Base-by-base conservation (phyloP, 2,329 filamentous ascomycete species). In the Claviceps sp. region DNA sequence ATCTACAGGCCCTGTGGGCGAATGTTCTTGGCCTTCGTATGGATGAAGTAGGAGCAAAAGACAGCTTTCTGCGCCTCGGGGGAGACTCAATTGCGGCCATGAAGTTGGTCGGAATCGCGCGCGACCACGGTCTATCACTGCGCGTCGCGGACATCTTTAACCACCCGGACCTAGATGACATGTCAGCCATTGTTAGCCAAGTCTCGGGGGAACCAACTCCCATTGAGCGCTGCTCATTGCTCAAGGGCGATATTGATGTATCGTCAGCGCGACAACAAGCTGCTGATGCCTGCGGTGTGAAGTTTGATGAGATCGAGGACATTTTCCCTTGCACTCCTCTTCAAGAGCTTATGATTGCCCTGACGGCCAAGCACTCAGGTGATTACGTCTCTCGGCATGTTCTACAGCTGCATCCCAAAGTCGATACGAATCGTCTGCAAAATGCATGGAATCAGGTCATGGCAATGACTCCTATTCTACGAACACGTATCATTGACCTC, bases 81-180 rank as follows among this genome's bases (percentile, higher is more conserved):
- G 73, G 73, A 23, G 71, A 75, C 54, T 75, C 72, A 0, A 64
- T 75, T 3, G 51, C 63, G 2, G 71, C 72, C 1, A 77, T 76
- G 69, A 69, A 66, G 46, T 68, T 54, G 60, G 57, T 56, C 1
- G 49, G 53, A 0, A 49, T 63, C 13, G 66, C 68, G 4, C 61
- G 70, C 37, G 60, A 63, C 14, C 59, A 66, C 13, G 66, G 64
- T 0, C 52, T 72, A 26, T 51, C 59, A 1, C 47, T 75, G 23
- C 68, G 61, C 9, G 72, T 75, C 1, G 65, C 70, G 0, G 63
- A 68, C 17, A 67, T 73, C 37, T 73, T 76, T 60, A 56, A 53
- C n/a, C 20, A 53, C 42, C 49, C 55, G 2, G 20, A 36, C 4
- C 42, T 57, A 20, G n/a, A 13, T 14, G 51, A 47, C 34, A 50